Evolutionary conservation across 257 asterid genomes (phyloP).

Genomic region (Rhazya stricta): DNA sequence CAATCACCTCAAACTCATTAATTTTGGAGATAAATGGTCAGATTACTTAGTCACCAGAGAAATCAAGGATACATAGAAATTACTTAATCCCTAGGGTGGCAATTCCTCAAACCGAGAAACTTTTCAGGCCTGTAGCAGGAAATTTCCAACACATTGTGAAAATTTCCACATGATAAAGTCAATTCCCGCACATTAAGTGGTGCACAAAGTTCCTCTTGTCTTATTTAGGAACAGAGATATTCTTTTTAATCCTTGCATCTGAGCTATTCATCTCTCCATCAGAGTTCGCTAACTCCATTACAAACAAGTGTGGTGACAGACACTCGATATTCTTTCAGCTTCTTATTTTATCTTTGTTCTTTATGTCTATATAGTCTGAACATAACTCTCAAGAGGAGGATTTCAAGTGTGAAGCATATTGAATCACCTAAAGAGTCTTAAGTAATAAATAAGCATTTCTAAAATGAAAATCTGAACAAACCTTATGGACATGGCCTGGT

Average conservation of each 20-base stretch:
- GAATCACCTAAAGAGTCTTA: neutral
- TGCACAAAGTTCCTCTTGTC: too few relatives aligned
- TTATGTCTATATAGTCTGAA: neutral
- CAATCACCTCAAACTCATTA: neutral
- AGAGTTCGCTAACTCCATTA: neutral
- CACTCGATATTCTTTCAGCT: neutral
- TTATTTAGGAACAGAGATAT: neutral
- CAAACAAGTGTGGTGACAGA: neutral
- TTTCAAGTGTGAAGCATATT: neutral
- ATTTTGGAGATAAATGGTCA: neutral
- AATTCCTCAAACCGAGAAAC: neutral
- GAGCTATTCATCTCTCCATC: neutral
- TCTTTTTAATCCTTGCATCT: neutral
- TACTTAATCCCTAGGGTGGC: neutral
- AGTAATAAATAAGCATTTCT: neutral
- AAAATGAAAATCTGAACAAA: constrained; percentile 11
- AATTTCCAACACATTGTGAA: neutral
- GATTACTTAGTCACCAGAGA: neutral
- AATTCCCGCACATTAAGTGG: neutral
- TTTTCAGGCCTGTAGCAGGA: neutral
- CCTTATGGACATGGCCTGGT: constrained; percentile 92
- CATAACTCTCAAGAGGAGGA: neutral
- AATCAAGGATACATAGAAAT: neutral
- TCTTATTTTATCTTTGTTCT: neutral
- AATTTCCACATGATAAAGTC: neutral